Conservation (phyloP, 139 green algal species). For the Nannochloris sp. region DNA sequence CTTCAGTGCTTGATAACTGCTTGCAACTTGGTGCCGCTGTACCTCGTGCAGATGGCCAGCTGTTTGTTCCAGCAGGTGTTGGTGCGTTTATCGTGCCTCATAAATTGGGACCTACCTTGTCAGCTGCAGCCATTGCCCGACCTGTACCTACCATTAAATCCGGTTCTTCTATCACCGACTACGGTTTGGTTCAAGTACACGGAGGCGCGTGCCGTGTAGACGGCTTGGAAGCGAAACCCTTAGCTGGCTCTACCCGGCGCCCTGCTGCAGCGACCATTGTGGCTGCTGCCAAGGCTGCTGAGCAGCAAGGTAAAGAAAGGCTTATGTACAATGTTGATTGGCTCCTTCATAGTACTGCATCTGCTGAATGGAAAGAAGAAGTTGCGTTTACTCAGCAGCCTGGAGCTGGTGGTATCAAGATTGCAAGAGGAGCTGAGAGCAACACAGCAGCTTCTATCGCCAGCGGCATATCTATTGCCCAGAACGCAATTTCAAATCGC, state of each 20-base stretch:
- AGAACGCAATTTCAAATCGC: neutral
- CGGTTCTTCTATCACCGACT: conserved; percentile 4
- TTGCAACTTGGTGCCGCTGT: conserved; percentile 22
- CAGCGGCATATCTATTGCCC: conserved; percentile 3
- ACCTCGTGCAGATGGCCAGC: neutral
- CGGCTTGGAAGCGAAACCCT: conserved; percentile 6
- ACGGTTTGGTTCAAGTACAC: neutral
- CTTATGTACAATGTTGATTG: conserved; percentile 11
- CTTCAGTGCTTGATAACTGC: conserved; percentile 21
- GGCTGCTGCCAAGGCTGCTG: neutral
- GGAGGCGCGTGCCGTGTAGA: neutral
- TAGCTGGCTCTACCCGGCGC: neutral
- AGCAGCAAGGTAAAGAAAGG: neutral
- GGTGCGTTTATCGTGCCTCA: conserved; percentile 5
- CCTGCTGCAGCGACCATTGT: neutral
- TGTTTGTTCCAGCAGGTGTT: conserved; percentile 19
- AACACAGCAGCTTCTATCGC: too few relatives aligned
- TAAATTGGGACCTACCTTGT: neutral
- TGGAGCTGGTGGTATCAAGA: neutral
- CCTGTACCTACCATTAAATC: neutral
- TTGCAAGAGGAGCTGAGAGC: too few relatives aligned
- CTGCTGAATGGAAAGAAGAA: too few relatives aligned
- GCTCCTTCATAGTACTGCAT: neutral
- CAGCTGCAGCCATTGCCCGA: neutral
- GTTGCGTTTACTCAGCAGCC: neutral